Evolutionary conservation across 192 early-diverging fungal species (phyloP).

Genomic region (Gryganskiella cystojenkinii): DNA sequence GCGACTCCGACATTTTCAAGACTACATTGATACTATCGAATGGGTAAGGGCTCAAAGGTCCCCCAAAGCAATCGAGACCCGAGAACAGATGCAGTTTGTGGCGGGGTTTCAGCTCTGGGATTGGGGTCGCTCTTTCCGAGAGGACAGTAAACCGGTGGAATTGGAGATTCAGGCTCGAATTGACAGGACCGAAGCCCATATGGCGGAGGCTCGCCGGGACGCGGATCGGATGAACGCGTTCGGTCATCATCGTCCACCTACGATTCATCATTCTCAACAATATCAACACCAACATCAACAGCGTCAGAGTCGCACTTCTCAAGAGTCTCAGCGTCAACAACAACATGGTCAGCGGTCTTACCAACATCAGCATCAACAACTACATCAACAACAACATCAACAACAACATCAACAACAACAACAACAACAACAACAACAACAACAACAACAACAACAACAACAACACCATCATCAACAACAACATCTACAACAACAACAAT

Average conservation of each 20-base stretch:
- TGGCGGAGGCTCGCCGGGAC: slow-evolving; percentile 29
- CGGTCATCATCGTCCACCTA: slow-evolving; percentile 5
- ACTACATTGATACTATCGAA: slow-evolving; percentile 64
- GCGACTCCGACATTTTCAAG: slow-evolving; percentile 58
- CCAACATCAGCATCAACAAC: background rate
- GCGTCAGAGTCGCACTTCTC: background rate
- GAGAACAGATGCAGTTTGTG: slow-evolving; percentile 62
- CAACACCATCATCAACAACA: background rate
- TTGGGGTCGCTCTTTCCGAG: slow-evolving; percentile 6
- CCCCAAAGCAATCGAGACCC: slow-evolving; percentile 79
- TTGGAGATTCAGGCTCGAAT: slow-evolving; percentile 34
- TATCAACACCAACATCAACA: background rate
- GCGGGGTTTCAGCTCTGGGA: slow-evolving; percentile 36
- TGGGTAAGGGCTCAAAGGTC: slow-evolving; percentile 68
- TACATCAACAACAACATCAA: background rate
- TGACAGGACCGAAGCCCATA: slow-evolving; percentile 26
- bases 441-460: background rate
- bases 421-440: background rate
- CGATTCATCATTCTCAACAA: background rate
- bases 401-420: background rate
- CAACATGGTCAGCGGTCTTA: background rate
- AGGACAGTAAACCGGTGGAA: slow-evolving; percentile 13
- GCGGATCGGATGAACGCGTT: slow-evolving; percentile 10
- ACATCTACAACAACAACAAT: background rate
- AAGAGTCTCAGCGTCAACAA: background rate